A percentile compares a stretch with the other conserved stretches of the same genome.
phyloP scores from a whole-genome alignment of 23 red algal species.

The Gracilariopsis chorda region DNA sequence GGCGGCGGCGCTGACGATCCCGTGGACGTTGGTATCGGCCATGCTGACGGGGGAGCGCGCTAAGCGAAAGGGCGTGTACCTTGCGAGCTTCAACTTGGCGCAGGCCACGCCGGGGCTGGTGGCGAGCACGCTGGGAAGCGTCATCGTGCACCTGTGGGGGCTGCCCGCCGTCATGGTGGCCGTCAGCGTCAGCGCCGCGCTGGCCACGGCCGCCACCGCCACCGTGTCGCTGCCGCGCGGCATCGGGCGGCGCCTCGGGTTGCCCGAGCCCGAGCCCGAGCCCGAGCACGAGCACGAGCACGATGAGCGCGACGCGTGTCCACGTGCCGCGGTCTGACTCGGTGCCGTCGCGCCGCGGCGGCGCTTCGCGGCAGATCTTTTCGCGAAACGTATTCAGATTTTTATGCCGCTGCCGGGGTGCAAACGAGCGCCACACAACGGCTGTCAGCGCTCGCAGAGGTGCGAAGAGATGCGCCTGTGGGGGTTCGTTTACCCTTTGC shows the following conservation, averaged over 20 bases:
- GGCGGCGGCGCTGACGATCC: background rate
- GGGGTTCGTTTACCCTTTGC: background rate
- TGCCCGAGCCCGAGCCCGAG: too few species aligned
- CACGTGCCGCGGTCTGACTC: too few species aligned
- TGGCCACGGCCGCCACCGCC: too few species aligned
- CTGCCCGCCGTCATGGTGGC: too few species aligned
- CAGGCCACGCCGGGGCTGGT: background rate
- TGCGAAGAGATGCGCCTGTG: background rate
- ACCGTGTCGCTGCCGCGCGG: too few species aligned
- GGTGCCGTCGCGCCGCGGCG: too few species aligned
- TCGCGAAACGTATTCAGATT: background rate
- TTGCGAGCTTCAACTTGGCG: background rate
- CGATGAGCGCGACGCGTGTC: too few species aligned
- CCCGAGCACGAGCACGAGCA: too few species aligned
- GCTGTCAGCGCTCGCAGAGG: background rate
- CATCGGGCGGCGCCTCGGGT: too few species aligned
- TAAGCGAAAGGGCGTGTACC: background rate
- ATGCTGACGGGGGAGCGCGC: background rate
- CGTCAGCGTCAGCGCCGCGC: too few species aligned
- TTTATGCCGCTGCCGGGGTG: background rate
- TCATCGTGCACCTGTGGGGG: background rate
- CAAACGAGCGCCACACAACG: background rate
- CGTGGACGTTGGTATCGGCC: background rate
- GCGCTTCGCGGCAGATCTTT: constrained; percentile 7
- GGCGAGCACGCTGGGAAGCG: background rate